Evolutionary conservation across 176 grass and related monocot genomes (phyloP).

Genomic region (Eleusine indica): DNA sequence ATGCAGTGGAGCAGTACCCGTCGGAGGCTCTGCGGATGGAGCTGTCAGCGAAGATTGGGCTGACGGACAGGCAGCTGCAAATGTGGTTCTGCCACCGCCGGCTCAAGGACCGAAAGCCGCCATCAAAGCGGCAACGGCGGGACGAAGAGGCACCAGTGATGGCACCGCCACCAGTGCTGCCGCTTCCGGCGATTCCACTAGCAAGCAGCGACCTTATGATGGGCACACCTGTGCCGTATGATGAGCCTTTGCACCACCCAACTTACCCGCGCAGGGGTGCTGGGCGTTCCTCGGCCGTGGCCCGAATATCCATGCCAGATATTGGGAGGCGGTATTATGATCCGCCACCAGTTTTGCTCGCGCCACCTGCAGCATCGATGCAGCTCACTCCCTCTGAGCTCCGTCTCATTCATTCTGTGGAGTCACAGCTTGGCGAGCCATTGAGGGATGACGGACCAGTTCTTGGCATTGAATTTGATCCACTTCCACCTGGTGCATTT

Average conservation of each 20-base stretch:
- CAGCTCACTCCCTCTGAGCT: conserved; percentile 56
- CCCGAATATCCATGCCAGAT: conserved; percentile 66
- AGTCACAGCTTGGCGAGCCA: conserved; percentile 74
- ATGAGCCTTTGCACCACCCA: conserved; percentile 33
- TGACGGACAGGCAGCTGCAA: conserved; percentile 92
- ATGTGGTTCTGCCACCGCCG: conserved; percentile 99
- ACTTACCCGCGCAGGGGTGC: conserved; percentile 40
- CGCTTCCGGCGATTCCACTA: conserved; percentile 40
- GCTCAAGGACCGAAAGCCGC: conserved; percentile 90
- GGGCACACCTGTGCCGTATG: conserved; percentile 28
- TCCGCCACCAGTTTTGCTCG: conserved; percentile 45
- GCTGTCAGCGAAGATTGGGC: conserved; percentile 79
- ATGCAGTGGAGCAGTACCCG: conserved; percentile 82
- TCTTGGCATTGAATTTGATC: conserved; percentile 83
- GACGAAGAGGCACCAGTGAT: conserved; percentile 53
- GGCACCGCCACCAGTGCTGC: conserved; percentile 38
- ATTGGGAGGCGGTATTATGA: conserved; percentile 73
- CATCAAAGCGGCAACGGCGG: conserved; percentile 54
- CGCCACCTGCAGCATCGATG: conserved; percentile 20
- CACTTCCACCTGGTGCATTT: conserved; percentile 91
- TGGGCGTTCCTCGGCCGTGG: conserved; percentile 60
- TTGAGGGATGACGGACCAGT: conserved; percentile 88
- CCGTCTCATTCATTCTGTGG: conserved; percentile 60
- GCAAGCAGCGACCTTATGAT: conserved; percentile 46
- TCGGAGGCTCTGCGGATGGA: conserved; percentile 74